Conservation (phyloP, 31 red algal genomes). For the Porphyra umbilicalis region DNA sequence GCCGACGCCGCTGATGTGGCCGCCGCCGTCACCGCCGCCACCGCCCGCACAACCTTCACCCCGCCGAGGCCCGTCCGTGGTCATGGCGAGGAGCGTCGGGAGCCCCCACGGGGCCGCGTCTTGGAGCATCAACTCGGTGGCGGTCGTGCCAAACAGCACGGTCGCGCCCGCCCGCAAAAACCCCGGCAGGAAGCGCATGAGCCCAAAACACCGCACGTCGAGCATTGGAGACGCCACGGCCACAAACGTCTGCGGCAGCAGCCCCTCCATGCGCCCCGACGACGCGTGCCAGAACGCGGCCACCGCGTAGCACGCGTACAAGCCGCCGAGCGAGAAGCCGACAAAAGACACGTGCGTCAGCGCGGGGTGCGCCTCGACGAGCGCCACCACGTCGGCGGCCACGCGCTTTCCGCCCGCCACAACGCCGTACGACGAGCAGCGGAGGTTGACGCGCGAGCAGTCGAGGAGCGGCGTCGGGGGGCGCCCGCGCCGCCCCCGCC, state of each 20-base stretch:
- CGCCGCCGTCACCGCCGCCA: neutral
- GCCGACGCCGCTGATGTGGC: too few relatives aligned
- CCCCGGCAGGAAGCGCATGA: conserved; percentile 37
- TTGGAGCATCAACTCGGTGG: neutral
- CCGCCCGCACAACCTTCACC: too few relatives aligned
- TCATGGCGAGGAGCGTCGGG: conserved; percentile 7
- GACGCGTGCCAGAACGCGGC: conserved; percentile 21
- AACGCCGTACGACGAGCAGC: conserved; percentile 46
- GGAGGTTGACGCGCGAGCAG: conserved; percentile 40
- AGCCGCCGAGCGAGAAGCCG: conserved; percentile 51
- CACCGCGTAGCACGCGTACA: conserved; percentile 53
- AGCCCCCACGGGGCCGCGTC: neutral
- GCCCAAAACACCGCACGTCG: conserved; percentile 60
- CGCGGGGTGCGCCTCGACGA: conserved; percentile 4
- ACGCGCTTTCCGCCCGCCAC: conserved; percentile 32
- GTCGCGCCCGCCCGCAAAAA: neutral
- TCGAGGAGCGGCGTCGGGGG: conserved; percentile 16
- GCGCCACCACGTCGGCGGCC: conserved; percentile 35
- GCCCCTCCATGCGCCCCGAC: conserved; percentile 7
- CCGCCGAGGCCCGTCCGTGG: too few relatives aligned
- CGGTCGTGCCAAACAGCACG: conserved; percentile 1
- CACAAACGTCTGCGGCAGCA: conserved; percentile 18
- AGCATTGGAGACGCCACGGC: conserved; percentile 47
- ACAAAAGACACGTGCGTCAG: conserved; percentile 34
- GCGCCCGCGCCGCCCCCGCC: neutral